A percentile compares a stretch with the other conserved stretches of the same genome.
Evolutionary conservation across 305 asterid genomes (phyloP).

Genomic region (Euphrasia arctica): DNA sequence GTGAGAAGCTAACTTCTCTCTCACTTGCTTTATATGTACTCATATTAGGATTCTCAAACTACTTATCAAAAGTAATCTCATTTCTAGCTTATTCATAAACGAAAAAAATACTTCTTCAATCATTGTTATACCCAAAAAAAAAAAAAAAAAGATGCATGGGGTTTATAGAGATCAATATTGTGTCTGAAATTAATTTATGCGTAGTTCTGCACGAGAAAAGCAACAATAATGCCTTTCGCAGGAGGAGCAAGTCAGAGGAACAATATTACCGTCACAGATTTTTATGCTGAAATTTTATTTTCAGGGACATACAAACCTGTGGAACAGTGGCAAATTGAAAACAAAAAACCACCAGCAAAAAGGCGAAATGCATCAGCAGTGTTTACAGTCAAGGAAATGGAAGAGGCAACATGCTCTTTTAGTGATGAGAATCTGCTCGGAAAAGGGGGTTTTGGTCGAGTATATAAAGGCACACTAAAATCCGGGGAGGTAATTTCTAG

Average conservation of each 20-base stretch:
- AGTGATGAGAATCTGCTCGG: slow-evolving; percentile 81
- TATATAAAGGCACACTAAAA: slow-evolving; percentile 77
- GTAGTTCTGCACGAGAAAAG: slow-evolving; percentile 8
- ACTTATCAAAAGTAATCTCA: slow-evolving; percentile 33
- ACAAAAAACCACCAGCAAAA: slow-evolving; percentile 62
- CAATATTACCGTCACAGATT: slow-evolving; percentile 28
- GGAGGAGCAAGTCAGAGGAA: slow-evolving; percentile 90
- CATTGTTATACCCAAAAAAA: background rate
- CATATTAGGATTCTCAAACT: slow-evolving; percentile 49
- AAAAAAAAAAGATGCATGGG: background rate
- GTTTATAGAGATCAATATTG: slow-evolving; percentile 4
- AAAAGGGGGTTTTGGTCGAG: slow-evolving; percentile 94
- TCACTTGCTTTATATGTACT: slow-evolving; percentile 72
- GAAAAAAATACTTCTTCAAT: background rate
- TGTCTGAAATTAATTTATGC: background rate
- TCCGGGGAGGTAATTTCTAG: slow-evolving; percentile 70
- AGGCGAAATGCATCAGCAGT: slow-evolving; percentile 73
- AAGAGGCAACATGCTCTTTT: slow-evolving; percentile 72
- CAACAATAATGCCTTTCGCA: slow-evolving; percentile 62
- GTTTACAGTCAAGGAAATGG: slow-evolving; percentile 80
- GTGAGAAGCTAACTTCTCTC: slow-evolving; percentile 40
- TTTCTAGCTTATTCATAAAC: background rate
- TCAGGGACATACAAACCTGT: slow-evolving; percentile 87
- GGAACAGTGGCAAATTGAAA: slow-evolving; percentile 76
- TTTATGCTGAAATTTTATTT: slow-evolving; percentile 8